These are phyloP conservation scores for Parastagonospora avenae DNA, from an alignment of 2,329 filamentous ascomycete genomes.

Conservation along the genomic window DNA sequence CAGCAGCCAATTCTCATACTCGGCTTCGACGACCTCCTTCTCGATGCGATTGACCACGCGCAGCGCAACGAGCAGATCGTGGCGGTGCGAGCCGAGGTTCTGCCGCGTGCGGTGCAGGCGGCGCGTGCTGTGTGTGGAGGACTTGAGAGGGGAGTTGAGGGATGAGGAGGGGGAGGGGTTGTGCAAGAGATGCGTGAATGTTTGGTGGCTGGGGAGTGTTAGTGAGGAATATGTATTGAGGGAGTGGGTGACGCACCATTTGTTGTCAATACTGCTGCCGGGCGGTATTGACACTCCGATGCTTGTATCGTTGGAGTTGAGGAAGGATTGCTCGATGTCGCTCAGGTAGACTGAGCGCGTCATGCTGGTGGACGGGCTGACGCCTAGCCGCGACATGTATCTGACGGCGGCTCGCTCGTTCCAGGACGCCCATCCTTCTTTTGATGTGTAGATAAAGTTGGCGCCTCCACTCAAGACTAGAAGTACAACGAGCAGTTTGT, in stretches of 20 bases:
- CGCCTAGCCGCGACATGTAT: slow-evolving; percentile 82
- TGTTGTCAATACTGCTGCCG: slow-evolving; percentile 24
- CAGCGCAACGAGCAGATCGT: slow-evolving; percentile 89
- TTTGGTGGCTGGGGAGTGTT: slow-evolving; percentile 36
- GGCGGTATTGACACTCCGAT: slow-evolving; percentile 23
- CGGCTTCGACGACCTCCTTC: slow-evolving; percentile 79
- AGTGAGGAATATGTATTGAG: neutral
- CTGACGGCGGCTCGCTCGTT: slow-evolving; percentile 76
- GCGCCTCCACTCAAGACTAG: slow-evolving; percentile 71
- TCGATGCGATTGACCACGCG: slow-evolving; percentile 89
- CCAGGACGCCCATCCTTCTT: slow-evolving; percentile 81
- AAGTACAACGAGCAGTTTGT: slow-evolving; percentile 73
- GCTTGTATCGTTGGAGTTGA: slow-evolving; percentile 41
- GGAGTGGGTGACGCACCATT: slow-evolving; percentile 31
- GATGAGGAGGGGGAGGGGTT: slow-evolving; percentile 23
- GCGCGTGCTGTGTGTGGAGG: slow-evolving; percentile 47
- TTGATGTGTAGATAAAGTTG: slow-evolving; percentile 77
- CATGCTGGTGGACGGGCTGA: slow-evolving; percentile 80
- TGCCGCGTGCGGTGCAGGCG: slow-evolving; percentile 79
- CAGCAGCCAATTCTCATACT: slow-evolving; percentile 91
- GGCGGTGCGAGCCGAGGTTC: slow-evolving; percentile 79
- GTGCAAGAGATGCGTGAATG: slow-evolving; percentile 43
- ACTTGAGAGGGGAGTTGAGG: slow-evolving; percentile 24
- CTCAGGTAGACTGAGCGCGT: slow-evolving; percentile 81
- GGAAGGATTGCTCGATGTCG: slow-evolving; percentile 73